Evolutionary conservation across 2,329 filamentous ascomycete species (phyloP).

Genomic region (Corinectria fuckeliana): DNA sequence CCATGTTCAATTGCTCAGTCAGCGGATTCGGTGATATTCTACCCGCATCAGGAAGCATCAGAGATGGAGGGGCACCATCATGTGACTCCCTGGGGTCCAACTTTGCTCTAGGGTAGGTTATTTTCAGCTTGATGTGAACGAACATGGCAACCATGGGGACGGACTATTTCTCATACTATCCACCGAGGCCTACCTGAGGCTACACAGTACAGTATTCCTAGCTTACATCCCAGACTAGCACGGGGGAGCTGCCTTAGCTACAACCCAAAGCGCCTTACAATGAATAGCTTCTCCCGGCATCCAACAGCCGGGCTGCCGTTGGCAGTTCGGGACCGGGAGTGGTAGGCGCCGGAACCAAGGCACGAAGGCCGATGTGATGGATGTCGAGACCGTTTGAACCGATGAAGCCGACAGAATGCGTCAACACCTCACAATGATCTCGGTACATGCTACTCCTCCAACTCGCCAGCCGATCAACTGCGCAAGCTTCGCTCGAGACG

Average conservation of each 20-base stretch:
- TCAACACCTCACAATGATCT: not conserved
- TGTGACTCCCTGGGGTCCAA: not conserved
- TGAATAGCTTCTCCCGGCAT: not conserved
- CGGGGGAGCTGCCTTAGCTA: slow-evolving; percentile 2
- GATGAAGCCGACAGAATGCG: not conserved
- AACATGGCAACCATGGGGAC: slow-evolving; percentile 4
- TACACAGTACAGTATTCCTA: no score
- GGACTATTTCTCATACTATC: slow-evolving; percentile 23
- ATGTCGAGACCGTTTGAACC: slow-evolving; percentile 2
- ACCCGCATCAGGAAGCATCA: slow-evolving; percentile 28
- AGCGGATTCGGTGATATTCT: slow-evolving; percentile 39
- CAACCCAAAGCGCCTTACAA: not conserved
- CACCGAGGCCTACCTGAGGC: not conserved
- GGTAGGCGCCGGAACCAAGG: slow-evolving; percentile 8
- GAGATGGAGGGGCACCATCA: slow-evolving; percentile 8
- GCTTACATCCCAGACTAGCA: no score
- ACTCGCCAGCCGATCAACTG: no score
- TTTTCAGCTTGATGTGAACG: not conserved
- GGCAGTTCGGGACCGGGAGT: slow-evolving; percentile 13
- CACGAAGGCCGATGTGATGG: slow-evolving; percentile 9
- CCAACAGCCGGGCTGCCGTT: slow-evolving; percentile 6
- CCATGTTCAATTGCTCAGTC: slow-evolving; percentile 41
- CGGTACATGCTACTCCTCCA: no score
- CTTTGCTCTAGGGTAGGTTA: not conserved
- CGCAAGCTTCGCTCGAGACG: slow-evolving; percentile 1